phyloP scores from a whole-genome alignment of 2,329 filamentous ascomycete species.

The Alternaria incomplexa region DNA sequence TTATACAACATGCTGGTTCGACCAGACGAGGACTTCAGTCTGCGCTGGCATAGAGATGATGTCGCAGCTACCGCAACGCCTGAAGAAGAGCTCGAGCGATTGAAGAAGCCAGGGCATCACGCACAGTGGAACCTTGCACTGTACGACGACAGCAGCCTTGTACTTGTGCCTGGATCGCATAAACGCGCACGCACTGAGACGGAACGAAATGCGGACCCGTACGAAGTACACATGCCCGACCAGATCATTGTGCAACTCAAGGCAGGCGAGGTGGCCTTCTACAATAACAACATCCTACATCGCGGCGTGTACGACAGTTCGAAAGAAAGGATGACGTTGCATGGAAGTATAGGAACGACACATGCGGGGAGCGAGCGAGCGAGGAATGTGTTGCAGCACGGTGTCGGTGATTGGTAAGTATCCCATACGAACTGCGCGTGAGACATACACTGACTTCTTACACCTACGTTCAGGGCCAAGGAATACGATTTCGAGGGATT shows the following conservation, averaged over 20 bases:
- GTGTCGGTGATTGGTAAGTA: conserved; percentile 63
- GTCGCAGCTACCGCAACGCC: conserved; percentile 69
- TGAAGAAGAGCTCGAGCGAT: conserved; percentile 69
- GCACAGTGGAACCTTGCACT: conserved; percentile 89
- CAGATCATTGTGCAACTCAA: conserved; percentile 70
- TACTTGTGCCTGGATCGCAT: conserved; percentile 82
- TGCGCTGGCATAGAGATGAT: conserved; percentile 88
- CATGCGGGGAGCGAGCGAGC: conserved; percentile 63
- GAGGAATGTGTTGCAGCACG: conserved; percentile 77
- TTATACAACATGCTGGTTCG: conserved; percentile 84
- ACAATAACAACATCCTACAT: conserved; percentile 88
- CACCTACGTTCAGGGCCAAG: conserved; percentile 54
- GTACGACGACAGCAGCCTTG: conserved; percentile 71
- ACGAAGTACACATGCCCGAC: conserved; percentile 65
- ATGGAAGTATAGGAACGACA: conserved; percentile 72
- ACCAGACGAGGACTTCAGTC: conserved; percentile 72
- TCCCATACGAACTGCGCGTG: background rate
- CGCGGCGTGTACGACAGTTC: conserved; percentile 67
- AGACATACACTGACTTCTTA: background rate
- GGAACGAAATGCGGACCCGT: conserved; percentile 72
- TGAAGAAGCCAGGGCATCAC: conserved; percentile 70
- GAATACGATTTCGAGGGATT: conserved; percentile 66
- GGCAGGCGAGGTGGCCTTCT: conserved; percentile 83
- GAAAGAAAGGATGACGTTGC: conserved; percentile 72
- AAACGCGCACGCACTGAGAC: conserved; percentile 69